phyloP scores from a whole-genome alignment of 2,329 filamentous ascomycete species.

The Xylariaceae sp. region DNA sequence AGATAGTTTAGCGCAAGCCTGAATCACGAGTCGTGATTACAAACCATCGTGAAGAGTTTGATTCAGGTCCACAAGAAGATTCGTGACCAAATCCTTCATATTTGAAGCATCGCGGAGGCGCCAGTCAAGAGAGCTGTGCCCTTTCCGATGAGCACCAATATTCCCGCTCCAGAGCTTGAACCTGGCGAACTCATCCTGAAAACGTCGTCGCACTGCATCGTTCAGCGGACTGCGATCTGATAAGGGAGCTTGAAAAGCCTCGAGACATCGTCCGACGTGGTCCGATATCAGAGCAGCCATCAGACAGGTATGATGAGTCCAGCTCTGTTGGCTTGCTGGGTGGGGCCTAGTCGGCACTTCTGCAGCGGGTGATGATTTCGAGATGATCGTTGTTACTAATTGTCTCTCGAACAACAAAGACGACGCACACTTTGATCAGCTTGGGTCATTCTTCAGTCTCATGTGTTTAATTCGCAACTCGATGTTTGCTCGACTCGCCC shows the following conservation, averaged over 20 bases:
- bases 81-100: background rate
- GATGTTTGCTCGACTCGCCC: too few species aligned
- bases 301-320: background rate
- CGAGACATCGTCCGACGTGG: background rate
- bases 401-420: too few species aligned
- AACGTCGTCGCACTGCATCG: background rate
- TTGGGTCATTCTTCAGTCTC: too few species aligned
- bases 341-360: too few species aligned
- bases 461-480: too few species aligned
- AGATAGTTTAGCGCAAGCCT: too few species aligned
- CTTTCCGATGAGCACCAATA: conserved; percentile 7
- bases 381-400: too few species aligned
- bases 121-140: conserved; percentile 4
- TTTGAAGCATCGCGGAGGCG: conserved; percentile 11
- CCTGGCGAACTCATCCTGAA: conserved; percentile 1
- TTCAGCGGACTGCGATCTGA: background rate
- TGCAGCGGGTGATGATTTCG: too few species aligned
- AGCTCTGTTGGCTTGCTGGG: too few species aligned
- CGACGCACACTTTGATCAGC: too few species aligned
- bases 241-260: background rate
- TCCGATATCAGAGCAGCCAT: conserved; percentile 1
- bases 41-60: background rate
- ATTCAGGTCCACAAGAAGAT: conserved; percentile 2
- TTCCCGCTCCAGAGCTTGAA: conserved; percentile 10
- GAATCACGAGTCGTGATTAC: too few species aligned